Percentiles rank a stretch among this genome's conserved stretches.
Evolutionary conservation across 2,329 filamentous ascomycete species (phyloP).

Genomic region (Colletotrichum filicis): DNA sequence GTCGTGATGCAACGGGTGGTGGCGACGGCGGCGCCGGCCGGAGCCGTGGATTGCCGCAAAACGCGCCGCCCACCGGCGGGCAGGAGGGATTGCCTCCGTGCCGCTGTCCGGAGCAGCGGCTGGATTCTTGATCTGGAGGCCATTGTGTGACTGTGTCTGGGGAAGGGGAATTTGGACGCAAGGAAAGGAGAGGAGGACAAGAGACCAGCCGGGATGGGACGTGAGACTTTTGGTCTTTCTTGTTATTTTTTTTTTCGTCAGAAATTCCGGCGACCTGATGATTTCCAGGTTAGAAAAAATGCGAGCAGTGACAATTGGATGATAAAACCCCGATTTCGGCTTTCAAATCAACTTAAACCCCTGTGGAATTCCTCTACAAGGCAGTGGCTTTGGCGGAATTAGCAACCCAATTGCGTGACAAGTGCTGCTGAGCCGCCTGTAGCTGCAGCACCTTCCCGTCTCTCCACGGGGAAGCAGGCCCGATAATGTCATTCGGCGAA

Average conservation of each 20-base stretch:
- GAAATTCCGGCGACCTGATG: not conserved
- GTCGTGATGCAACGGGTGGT: slow-evolving; percentile 28
- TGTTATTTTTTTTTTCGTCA: not conserved
- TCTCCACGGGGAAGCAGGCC: not conserved
- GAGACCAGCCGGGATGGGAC: not conserved
- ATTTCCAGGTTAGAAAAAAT: slow-evolving; percentile 1
- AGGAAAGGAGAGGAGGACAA: not conserved
- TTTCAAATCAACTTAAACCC: slow-evolving; percentile 17
- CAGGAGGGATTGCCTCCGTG: slow-evolving; percentile 33
- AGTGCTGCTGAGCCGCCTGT: slow-evolving; percentile 2
- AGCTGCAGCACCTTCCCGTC: slow-evolving; percentile 7
- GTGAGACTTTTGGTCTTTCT: not conserved
- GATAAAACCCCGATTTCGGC: slow-evolving; percentile 27
- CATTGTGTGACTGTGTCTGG: slow-evolving; percentile 22
- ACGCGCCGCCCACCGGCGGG: slow-evolving; percentile 24
- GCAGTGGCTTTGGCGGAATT: slow-evolving; percentile 9
- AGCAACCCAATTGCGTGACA: slow-evolving; percentile 5
- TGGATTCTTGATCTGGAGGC: slow-evolving; percentile 36
- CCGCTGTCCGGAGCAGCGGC: slow-evolving; percentile 35
- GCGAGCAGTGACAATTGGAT: slow-evolving; percentile 5
- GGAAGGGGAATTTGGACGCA: not conserved
- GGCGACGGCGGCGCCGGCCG: slow-evolving; percentile 19
- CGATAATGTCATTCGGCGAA: slow-evolving; percentile 10
- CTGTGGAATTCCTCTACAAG: not conserved
- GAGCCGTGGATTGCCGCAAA: slow-evolving; percentile 26